phyloP scores from a whole-genome alignment of 306 rosid genomes.

The Luffa aegyptiaca region DNA sequence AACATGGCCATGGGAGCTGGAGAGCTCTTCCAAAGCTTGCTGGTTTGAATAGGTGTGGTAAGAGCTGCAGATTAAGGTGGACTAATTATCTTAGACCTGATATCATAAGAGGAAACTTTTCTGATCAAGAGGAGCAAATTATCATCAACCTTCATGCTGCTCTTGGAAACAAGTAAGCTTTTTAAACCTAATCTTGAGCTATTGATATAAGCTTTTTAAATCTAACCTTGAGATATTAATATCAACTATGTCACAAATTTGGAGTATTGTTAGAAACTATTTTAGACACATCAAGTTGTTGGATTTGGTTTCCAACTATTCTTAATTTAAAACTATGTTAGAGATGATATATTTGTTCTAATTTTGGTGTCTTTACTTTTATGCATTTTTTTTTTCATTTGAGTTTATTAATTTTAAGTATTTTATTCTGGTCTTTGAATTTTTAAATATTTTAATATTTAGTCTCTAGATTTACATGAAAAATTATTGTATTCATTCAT shows the following conservation, averaged over 20 bases:
- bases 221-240: neutral
- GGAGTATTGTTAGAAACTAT: neutral
- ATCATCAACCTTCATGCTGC: constrained; percentile 56
- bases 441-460: neutral
- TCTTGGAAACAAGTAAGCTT: constrained; percentile 61
- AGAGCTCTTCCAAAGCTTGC: constrained; percentile 67
- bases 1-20: constrained; percentile 77
- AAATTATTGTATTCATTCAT: neutral
- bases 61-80: constrained; percentile 75
- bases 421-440: too few relatives aligned
- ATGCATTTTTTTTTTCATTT: too few relatives aligned
- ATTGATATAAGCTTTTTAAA: too few relatives aligned
- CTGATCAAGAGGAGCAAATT: constrained; percentile 40
- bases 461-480: neutral
- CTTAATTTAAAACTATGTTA: neutral
- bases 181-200: neutral
- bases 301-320: neutral
- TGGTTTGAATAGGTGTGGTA: constrained; percentile 76
- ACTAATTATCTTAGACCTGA: constrained; percentile 70
- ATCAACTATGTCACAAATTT: neutral
- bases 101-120: constrained; percentile 68
- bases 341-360: neutral
- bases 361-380: too few relatives aligned
- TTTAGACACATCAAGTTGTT: neutral
- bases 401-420: too few relatives aligned